A percentile compares a stretch with the other conserved stretches of the same genome.
Evolutionary conservation across 2,329 filamentous ascomycete species (phyloP).

Genomic region (Stagonosporopsis rhizophila): DNA sequence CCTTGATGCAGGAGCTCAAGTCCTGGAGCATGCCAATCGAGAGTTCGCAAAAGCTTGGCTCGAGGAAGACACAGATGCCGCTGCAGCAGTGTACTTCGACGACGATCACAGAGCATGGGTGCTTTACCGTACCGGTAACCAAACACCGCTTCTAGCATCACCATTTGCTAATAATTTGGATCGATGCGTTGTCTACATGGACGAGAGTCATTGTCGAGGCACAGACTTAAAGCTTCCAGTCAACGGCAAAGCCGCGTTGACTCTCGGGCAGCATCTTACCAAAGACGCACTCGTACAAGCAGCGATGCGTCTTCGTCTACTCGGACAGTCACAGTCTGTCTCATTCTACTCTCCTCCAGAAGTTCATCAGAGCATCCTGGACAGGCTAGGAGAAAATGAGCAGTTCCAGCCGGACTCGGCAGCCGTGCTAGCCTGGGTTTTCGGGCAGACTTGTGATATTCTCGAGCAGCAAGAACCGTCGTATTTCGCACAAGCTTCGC

Average conservation of each 20-base stretch:
- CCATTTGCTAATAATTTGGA: slow-evolving; percentile 63
- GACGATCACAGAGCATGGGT: slow-evolving; percentile 56
- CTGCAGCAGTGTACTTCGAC: slow-evolving; percentile 64
- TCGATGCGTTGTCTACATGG: slow-evolving; percentile 64
- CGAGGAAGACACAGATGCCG: slow-evolving; percentile 51
- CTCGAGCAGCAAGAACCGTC: slow-evolving; percentile 67
- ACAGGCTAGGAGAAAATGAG: slow-evolving; percentile 7
- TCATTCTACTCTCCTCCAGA: slow-evolving; percentile 64
- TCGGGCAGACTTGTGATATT: slow-evolving; percentile 67
- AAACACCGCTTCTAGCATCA: slow-evolving; percentile 58
- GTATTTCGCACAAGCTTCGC: slow-evolving; percentile 65
- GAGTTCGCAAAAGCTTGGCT: slow-evolving; percentile 62
- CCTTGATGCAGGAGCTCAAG: slow-evolving; percentile 70
- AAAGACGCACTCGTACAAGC: slow-evolving; percentile 71
- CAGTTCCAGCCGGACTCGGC: slow-evolving; percentile 10
- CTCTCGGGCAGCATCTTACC: slow-evolving; percentile 62
- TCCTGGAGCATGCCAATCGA: slow-evolving; percentile 67
- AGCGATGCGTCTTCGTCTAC: slow-evolving; percentile 69
- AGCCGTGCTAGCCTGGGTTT: slow-evolving; percentile 58
- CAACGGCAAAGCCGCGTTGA: slow-evolving; percentile 60
- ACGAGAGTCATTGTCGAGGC: slow-evolving; percentile 67
- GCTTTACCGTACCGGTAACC: slow-evolving; percentile 47
- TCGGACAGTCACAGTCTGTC: slow-evolving; percentile 64
- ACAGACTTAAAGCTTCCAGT: slow-evolving; percentile 65
- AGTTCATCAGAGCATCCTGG: slow-evolving; percentile 67